Base-by-base conservation (phyloP, 495 filamentous ascomycete genomes). In the Neurospora hispaniola region DNA sequence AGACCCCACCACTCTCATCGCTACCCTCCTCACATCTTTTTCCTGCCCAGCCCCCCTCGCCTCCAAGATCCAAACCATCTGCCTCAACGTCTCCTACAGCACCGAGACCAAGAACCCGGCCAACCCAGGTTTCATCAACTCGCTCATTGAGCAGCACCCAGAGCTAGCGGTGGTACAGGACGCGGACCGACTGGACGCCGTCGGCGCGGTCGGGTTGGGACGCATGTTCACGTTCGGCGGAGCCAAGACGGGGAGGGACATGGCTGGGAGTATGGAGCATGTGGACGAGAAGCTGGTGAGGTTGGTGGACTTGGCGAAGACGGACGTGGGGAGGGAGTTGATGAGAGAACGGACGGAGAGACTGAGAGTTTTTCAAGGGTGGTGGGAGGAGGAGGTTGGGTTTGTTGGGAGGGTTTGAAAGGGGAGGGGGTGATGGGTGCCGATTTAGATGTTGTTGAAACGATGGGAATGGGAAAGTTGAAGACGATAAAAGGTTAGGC, bases 111-210 rank as follows among this genome's bases (percentile, higher is more conserved):
- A 88, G 74, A 81, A 93, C 75, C 87, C 89, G 0, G 73, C 78
- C 16, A 77, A 78, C 40, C 54, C 54, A 6, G 12, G 54, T 7
- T 62, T 62, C 14, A 86, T 92, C 1, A 80, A 80, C 2, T 75
- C 76, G 1, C 79, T 93, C 7, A 82, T 96, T 14, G 75, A 79
- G 6, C 71, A 84, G 42, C 83, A 91, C 78, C 92, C 90, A 0
- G 94, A 97, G 81, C 82, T 97, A 7, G 93, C 76, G 0, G 86
- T 96, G 62, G 94, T 97, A 14, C 94, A 97, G 80, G 94, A 97
- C 81, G 94, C 94, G 2, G 94, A 97, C 82, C 85, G 94, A 10
- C 82, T 97, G 46, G 94, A 97, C 85, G 93, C 94, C 4, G 88
- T 97, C 75, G 94, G 94, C 2, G 93, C 92, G 0, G 85, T 97